A percentile compares a stretch with the other conserved stretches of the same genome.
phyloP scores from a whole-genome alignment of 108 stramenopile species.

The Fistulifera pelliculosa region DNA sequence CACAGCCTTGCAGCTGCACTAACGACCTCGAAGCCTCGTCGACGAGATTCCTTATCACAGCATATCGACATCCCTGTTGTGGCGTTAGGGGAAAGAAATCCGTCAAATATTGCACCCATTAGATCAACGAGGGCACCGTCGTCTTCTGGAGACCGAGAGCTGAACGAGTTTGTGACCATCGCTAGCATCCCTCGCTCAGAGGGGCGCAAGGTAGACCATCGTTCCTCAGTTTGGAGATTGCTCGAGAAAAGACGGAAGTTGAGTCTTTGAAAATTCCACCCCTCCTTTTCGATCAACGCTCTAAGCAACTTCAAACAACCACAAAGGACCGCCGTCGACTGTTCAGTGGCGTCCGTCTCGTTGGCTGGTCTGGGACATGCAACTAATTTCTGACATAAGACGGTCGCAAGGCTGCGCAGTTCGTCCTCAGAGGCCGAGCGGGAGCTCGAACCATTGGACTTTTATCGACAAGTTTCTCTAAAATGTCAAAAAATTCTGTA shows the following conservation, averaged over 20 bases:
- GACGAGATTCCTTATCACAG: constrained; percentile 71
- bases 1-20: constrained; percentile 59
- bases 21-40: constrained; percentile 69
- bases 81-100: constrained; percentile 60
- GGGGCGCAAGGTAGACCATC: neutral
- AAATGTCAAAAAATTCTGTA: constrained; percentile 66
- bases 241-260: neutral
- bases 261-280: too few relatives aligned
- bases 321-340: constrained; percentile 69
- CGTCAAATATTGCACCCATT: constrained; percentile 86
- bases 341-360: constrained; percentile 40
- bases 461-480: constrained; percentile 52
- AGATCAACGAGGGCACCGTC: constrained; percentile 44
- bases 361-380: constrained; percentile 46
- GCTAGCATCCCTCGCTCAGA: constrained; percentile 12
- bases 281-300: constrained; percentile 52
- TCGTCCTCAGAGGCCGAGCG: constrained; percentile 24
- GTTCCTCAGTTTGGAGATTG: too few relatives aligned
- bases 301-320: constrained; percentile 73
- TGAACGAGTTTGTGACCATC: constrained; percentile 4
- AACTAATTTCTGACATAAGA: constrained; percentile 76
- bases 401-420: constrained; percentile 45
- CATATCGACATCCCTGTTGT: constrained; percentile 61
- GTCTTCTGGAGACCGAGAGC: constrained; percentile 21
- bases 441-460: constrained; percentile 3